A percentile compares a stretch with the other conserved stretches of the same genome.
These are phyloP conservation scores for Lachnellula hyalina DNA, from an alignment of 2,329 filamentous ascomycete species.

Conservation along the genomic window DNA sequence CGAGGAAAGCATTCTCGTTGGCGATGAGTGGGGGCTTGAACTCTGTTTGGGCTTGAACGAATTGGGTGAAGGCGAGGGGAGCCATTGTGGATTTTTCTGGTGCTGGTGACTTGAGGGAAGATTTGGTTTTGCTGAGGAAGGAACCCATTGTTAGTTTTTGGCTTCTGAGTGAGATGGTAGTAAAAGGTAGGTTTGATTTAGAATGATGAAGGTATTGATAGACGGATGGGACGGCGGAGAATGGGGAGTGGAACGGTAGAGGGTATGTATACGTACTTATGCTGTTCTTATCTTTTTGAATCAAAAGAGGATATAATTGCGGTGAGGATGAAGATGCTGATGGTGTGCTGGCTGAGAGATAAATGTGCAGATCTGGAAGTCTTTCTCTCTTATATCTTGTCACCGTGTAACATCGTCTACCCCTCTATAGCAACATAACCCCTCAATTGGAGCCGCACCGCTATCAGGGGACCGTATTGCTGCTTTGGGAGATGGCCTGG, in stretches of 20 bases:
- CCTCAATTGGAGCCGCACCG: conserved; percentile 16
- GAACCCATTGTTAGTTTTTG: conserved; percentile 27
- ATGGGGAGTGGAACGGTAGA: neutral
- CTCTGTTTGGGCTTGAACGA: conserved; percentile 45
- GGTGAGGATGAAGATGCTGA: neutral
- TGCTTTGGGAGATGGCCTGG: conserved; percentile 11
- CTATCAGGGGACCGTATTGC: conserved; percentile 17
- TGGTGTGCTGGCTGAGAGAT: conserved; percentile 11
- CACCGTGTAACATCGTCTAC: conserved; percentile 7
- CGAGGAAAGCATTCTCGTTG: conserved; percentile 58
- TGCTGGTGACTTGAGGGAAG: conserved; percentile 11
- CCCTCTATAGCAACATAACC: conserved; percentile 16
- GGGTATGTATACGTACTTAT: conserved; percentile 14
- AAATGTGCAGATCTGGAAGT: conserved; percentile 14
- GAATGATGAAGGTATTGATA: neutral
- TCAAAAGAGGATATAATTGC: conserved; percentile 1
- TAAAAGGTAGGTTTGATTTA: neutral
- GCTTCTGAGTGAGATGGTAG: neutral
- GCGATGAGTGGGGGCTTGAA: conserved; percentile 58
- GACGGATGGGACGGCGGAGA: neutral
- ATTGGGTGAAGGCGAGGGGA: conserved; percentile 35
- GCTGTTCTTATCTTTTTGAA: conserved; percentile 7
- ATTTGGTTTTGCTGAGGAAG: conserved; percentile 29
- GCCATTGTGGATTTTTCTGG: conserved; percentile 15
- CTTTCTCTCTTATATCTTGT: conserved; percentile 6